Percentiles rank a stretch among this genome's conserved stretches.
Conservation (phyloP, 257 asterid species). For the Salvia rosmarinus region DNA sequence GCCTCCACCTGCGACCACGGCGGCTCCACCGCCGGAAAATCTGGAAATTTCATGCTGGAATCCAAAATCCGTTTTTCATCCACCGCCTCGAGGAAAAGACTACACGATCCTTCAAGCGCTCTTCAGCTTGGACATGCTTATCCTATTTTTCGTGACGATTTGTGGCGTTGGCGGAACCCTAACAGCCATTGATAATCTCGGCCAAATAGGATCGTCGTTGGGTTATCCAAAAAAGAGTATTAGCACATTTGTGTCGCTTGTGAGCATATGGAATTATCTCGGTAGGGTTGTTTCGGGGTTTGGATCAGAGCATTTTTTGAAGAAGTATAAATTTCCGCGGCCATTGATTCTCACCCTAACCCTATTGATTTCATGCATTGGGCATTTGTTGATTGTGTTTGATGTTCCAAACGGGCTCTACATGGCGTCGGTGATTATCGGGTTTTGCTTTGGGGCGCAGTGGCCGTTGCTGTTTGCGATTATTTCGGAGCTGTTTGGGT, state of each 20-base stretch:
- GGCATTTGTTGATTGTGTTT: slow-evolving; percentile 70
- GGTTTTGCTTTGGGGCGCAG: slow-evolving; percentile 87
- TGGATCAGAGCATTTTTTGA: slow-evolving; percentile 55
- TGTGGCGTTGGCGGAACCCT: slow-evolving; percentile 85
- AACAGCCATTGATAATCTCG: slow-evolving; percentile 75
- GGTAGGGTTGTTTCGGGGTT: slow-evolving; percentile 79
- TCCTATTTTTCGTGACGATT: slow-evolving; percentile 61
- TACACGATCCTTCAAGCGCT: slow-evolving; percentile 79
- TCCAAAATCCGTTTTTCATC: slow-evolving; percentile 47
- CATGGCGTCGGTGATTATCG: slow-evolving; percentile 72
- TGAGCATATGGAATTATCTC: slow-evolving; percentile 81
- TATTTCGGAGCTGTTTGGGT: slow-evolving; percentile 79
- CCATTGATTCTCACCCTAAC: slow-evolving; percentile 58
- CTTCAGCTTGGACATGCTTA: slow-evolving; percentile 65
- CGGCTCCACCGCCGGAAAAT: slow-evolving; percentile 20
- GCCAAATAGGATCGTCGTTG: slow-evolving; percentile 65
- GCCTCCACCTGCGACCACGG: neutral
- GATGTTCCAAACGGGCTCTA: slow-evolving; percentile 64
- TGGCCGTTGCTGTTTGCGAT: slow-evolving; percentile 83
- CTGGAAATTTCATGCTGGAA: slow-evolving; percentile 66
- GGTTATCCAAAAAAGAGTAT: slow-evolving; percentile 65
- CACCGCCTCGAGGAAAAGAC: slow-evolving; percentile 70
- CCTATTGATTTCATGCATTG: slow-evolving; percentile 52
- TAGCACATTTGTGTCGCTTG: slow-evolving; percentile 78
- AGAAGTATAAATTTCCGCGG: slow-evolving; percentile 66